Evolutionary conservation across 192 early-diverging fungal genomes (phyloP), one percentile per base, ranked within the genome.

Genomic region (Backusella tuberculispora): DNA sequence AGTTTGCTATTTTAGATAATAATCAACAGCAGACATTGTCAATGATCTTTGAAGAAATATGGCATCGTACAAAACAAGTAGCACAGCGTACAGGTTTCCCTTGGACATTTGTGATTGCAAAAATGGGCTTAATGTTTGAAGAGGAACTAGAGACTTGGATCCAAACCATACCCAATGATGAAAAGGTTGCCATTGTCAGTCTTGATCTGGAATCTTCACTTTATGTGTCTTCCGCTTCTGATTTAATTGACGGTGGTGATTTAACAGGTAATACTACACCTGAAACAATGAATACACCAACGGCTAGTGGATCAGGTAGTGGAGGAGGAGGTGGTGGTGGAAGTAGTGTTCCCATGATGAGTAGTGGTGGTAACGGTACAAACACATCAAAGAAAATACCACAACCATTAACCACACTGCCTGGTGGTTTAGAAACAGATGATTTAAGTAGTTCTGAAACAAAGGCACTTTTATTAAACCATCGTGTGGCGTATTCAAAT

Each of bases 41-140:
- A 42, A 53, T 78, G 21, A 65, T 80, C 3, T 74, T 88, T 45
- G 74, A 83, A 19, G 85, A 86, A 50, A 76, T 81, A 19, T 88
- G 87, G 87, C 69, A 60, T 41, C 68, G 79, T 56, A 80, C 87
- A 4, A 63, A 76, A 17, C 71, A 78, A 38, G 72, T 86, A 60
- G 74, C 82, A 38, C 73, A 77, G 29, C 71, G 81, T 37, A 76
- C 83, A 34, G 84, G 79, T 4, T 84, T 83, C 42, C 42, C 45
- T 17, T 86, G 83, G 83, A 83, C 83, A 37, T 83, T 82, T 47
- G 83, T 86, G 9, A 78, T 88, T 50, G 81, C 82, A 48, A 88
- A 88, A 66, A 69, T 88, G 1, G 87, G 87, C 2, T 44, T 85
- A 12, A 80, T 88, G 83, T 82, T 81, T 45, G 80, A 79, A 7